phyloP scores from a whole-genome alignment of 768 basidiomycete genomes.

The Psilocybe cubensis region DNA sequence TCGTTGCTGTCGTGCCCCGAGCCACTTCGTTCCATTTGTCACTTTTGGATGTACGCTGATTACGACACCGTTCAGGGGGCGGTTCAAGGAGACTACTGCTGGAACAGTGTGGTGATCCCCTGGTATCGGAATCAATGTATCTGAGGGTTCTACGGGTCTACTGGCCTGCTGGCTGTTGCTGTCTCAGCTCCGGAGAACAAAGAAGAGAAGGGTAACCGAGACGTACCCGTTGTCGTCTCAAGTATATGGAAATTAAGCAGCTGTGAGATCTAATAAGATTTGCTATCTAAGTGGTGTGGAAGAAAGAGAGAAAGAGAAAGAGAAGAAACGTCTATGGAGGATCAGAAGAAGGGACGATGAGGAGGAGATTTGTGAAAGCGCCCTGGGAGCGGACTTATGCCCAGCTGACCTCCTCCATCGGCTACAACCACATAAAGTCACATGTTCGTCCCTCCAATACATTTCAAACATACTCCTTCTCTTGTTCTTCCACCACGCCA shows the following conservation, averaged over 20 bases:
- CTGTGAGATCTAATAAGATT: slow-evolving; percentile 1
- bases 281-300: not conserved
- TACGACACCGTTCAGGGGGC: not conserved
- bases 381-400: slow-evolving; percentile 6
- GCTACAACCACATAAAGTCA: not conserved
- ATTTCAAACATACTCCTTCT: not conserved
- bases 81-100: not conserved
- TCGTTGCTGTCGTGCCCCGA: slow-evolving; percentile 21
- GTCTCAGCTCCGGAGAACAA: not conserved
- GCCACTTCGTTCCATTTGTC: slow-evolving; percentile 22
- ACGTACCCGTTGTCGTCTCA: not conserved
- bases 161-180: not conserved
- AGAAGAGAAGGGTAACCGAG: not conserved
- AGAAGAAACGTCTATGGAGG: slow-evolving; percentile 1
- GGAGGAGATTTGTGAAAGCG: not conserved
- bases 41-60: not conserved
- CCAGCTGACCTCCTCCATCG: slow-evolving; percentile 2
- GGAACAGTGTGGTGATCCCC: not conserved
- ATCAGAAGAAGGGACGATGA: slow-evolving; percentile 1
- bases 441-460: slow-evolving; percentile 1
- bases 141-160: slow-evolving; percentile 1
- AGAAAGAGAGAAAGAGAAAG: not conserved
- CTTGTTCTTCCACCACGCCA: slow-evolving; percentile 1
- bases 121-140: not conserved
- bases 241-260: not conserved